These are phyloP conservation scores for Microthlaspi erraticum DNA, from an alignment of 345 rosid species.

Conservation along the genomic window DNA sequence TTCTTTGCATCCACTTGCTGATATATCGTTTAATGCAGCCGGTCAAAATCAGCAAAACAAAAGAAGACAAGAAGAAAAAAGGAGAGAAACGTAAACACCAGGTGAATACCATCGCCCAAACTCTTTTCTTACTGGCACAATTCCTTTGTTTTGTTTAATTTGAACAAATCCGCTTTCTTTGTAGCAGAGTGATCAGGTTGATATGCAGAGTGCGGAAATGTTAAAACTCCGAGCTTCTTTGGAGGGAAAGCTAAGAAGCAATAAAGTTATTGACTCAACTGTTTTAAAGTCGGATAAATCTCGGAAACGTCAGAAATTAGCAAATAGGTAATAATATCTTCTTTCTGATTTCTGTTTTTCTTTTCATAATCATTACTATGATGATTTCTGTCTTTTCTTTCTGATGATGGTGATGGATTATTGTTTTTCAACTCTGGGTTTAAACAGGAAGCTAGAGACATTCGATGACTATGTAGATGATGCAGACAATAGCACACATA, in stretches of 20 bases:
- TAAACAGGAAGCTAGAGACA: slow-evolving; percentile 73
- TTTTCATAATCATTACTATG: slow-evolving; percentile 11
- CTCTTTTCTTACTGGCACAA: slow-evolving; percentile 4
- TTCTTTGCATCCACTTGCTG: slow-evolving; percentile 18
- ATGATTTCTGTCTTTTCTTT: slow-evolving; percentile 17
- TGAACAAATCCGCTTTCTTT: slow-evolving; percentile 1
- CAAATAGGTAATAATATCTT: slow-evolving; percentile 58
- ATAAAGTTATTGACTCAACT: slow-evolving; percentile 53
- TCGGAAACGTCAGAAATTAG: slow-evolving; percentile 56
- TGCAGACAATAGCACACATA: slow-evolving; percentile 50
- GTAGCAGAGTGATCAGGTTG: slow-evolving; percentile 66
- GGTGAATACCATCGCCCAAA: slow-evolving; percentile 49
- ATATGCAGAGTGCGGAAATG: slow-evolving; percentile 82
- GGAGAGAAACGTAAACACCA: slow-evolving; percentile 53
- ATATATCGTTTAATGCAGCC: slow-evolving; percentile 30
- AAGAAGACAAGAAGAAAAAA: slow-evolving; percentile 38
- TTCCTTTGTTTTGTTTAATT: neutral
- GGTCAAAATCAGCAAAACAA: slow-evolving; percentile 33
- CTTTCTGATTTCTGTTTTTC: neutral
- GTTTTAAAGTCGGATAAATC: slow-evolving; percentile 54
- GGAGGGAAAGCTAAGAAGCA: slow-evolving; percentile 78
- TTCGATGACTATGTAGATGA: slow-evolving; percentile 84
- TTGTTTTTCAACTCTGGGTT: slow-evolving; percentile 20
- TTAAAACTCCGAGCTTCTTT: slow-evolving; percentile 81
- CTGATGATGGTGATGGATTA: slow-evolving; percentile 33